phyloP scores from a whole-genome alignment of 257 asterid species.

The Nicotiana tomentosiformis region DNA sequence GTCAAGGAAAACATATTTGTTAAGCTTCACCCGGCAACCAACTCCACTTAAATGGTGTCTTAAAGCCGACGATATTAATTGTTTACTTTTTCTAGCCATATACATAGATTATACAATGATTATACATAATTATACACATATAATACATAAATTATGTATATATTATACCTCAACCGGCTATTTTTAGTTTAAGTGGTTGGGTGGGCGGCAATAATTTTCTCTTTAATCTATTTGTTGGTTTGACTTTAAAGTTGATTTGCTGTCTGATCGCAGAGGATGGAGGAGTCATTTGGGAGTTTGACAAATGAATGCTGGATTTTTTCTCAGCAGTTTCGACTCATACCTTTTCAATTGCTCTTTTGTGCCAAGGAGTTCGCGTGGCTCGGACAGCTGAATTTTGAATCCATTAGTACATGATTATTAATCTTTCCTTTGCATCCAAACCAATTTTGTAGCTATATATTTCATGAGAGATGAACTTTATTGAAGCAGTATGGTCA shows the following conservation, averaged over 20 bases:
- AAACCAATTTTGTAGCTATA: neutral
- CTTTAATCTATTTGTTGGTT: neutral
- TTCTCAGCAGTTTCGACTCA: neutral
- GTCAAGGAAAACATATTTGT: neutral
- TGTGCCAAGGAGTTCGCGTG: neutral
- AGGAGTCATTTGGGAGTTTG: conserved; percentile 81
- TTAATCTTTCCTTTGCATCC: neutral
- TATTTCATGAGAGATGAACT: neutral
- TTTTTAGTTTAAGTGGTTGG: no score
- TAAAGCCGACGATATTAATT: no score
- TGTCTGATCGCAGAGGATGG: conserved; percentile 51
- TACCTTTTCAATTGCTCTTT: neutral
- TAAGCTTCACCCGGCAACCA: neutral
- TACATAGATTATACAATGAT: no score
- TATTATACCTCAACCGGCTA: no score
- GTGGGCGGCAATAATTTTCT: neutral
- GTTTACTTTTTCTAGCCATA: no score
- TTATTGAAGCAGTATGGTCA: no score
- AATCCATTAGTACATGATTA: neutral
- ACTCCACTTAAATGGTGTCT: neutral
- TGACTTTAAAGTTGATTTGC: neutral
- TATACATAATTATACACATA: no score
- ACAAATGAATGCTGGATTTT: conserved; percentile 25
- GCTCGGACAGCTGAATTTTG: neutral
- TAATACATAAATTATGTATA: no score